These are phyloP conservation scores for Salix suchowensis DNA, from an alignment of 345 rosid species.

Conservation along the genomic window DNA sequence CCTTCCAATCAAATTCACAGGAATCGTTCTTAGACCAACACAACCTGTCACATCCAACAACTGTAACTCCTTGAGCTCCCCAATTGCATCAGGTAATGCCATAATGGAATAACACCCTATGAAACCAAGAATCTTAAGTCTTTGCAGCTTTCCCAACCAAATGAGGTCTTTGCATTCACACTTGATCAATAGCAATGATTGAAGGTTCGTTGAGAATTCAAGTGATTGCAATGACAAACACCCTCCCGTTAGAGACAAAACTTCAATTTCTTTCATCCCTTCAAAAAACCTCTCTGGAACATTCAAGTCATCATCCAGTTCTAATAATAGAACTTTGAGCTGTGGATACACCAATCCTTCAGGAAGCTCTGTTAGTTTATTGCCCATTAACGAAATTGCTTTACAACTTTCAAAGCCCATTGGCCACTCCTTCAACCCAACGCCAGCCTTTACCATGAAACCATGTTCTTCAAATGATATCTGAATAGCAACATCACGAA, in stretches of 20 bases:
- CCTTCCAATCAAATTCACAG: too few species aligned
- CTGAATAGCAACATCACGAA: too few species aligned
- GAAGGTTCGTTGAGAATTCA: neutral
- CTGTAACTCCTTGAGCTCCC: too few species aligned
- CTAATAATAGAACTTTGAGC: slow-evolving; percentile 3
- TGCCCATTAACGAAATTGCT: too few species aligned
- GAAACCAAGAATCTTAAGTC: neutral
- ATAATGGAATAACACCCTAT: fast-evolving
- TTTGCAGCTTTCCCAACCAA: neutral
- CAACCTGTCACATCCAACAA: too few species aligned
- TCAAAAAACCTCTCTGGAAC: neutral
- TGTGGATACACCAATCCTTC: neutral
- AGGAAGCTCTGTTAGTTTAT: neutral
- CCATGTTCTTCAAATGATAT: too few species aligned
- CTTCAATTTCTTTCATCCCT: neutral
- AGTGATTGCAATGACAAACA: neutral
- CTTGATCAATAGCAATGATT: neutral
- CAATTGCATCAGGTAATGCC: too few species aligned
- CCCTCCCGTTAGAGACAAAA: neutral
- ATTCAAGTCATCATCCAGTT: neutral
- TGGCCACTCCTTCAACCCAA: too few species aligned
- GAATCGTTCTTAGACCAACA: too few species aligned
- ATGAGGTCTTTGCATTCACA: neutral
- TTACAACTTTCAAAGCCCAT: too few species aligned
- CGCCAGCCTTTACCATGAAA: too few species aligned